Evolutionary conservation across 2,329 filamentous ascomycete species (phyloP), one percentile per base, ranked within the genome.

Genomic region (Colletotrichum noveboracense): DNA sequence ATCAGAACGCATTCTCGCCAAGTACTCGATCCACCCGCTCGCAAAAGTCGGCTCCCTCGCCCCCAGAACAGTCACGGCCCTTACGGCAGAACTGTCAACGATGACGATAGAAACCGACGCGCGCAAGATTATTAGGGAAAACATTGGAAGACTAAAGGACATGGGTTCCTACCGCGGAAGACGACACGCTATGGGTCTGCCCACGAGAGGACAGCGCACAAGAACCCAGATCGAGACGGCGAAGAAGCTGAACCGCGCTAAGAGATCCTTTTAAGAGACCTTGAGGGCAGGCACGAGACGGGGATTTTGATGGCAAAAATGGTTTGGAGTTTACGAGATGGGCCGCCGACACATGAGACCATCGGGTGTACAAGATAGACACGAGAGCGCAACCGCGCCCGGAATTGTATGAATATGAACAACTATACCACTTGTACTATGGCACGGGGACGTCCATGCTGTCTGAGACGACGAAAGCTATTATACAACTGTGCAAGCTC

Each of bases 41-140:
- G 94, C 95, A 78, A 94, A 93, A 82, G 89, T 98, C 79, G 94
- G 94, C 83, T 89, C 92, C 9, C 87, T 99, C 24, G 89, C 92
- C 60, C 92, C 93, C 75, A 93, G 94, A 83, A 96, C 95, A 76
- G 88, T 98, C 79, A 93, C 95, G 68, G 93, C 94, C 69, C 89
- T 99, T 76, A 97, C 94, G 26, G 94, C 94, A 66, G 95, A 98
- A 81, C 89, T 99, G 55, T 95, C 95, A 18, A 93, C 93, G 70
- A 96, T 99, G 95, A 98, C 94, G 76, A 95, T 98, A 80, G 97
- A 98, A 85, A 98, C 94, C 84, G 96, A 98, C 81, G 89, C 97
- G 78, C 89, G 92, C 81, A 91, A 94, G 82, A 87, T 95, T 75
- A 86, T 98, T 48, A 90, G 93, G 80, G 95, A 98, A 66, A 97